phyloP scores from a whole-genome alignment of 495 filamentous ascomycete species.

The Apodospora peruviana region DNA sequence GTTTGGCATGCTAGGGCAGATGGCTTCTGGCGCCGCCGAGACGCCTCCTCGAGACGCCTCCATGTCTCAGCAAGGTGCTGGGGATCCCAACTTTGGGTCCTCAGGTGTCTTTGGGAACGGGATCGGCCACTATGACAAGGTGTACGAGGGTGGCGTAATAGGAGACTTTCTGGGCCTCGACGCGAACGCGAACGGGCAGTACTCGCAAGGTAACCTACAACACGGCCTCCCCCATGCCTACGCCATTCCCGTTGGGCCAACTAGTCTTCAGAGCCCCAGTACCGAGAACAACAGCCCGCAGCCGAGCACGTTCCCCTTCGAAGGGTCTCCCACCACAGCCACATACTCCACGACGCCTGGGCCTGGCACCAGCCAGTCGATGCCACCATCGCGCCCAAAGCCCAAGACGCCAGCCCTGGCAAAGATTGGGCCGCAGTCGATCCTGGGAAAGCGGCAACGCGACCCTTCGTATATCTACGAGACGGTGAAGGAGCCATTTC shows the following conservation, averaged over 20 bases:
- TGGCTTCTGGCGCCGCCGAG: constrained; percentile 80
- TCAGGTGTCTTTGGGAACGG: constrained; percentile 40
- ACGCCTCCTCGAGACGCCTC: constrained; percentile 62
- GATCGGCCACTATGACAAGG: constrained; percentile 34
- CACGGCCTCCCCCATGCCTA: constrained; percentile 48
- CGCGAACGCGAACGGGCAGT: constrained; percentile 29
- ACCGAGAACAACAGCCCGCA: constrained; percentile 47
- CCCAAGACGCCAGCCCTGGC: constrained; percentile 34
- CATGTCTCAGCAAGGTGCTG: constrained; percentile 30
- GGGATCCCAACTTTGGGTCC: constrained; percentile 36
- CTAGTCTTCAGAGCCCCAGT: constrained; percentile 42
- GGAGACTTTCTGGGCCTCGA: constrained; percentile 38
- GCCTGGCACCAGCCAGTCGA: constrained; percentile 18
- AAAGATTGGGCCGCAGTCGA: constrained; percentile 39
- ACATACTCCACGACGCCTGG: constrained; percentile 26
- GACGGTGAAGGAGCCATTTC: constrained; percentile 81
- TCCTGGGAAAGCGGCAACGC: constrained; percentile 47
- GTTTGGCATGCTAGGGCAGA: constrained; percentile 89
- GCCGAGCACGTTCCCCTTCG: constrained; percentile 37
- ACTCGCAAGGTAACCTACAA: constrained; percentile 43
- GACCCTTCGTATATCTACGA: constrained; percentile 85
- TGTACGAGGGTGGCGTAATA: constrained; percentile 35
- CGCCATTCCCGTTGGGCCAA: constrained; percentile 43
- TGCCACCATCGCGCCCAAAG: constrained; percentile 27
- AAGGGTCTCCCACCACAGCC: constrained; percentile 39